Evolutionary conservation across 2,329 filamentous ascomycete species (phyloP).

Genomic region (Verticillium dahliae): DNA sequence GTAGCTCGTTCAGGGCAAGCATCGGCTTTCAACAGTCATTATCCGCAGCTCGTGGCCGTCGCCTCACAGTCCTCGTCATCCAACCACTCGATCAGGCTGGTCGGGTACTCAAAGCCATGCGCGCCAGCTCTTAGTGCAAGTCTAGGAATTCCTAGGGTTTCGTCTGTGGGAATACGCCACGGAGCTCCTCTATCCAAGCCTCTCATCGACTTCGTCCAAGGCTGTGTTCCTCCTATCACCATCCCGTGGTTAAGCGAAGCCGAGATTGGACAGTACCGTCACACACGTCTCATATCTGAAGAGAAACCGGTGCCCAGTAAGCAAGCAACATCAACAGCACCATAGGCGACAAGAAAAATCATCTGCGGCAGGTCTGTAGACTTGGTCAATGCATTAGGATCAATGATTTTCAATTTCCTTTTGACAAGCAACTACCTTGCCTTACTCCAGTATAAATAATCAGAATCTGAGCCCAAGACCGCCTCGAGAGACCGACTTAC

Average conservation of each 20-base stretch:
- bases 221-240: constrained; percentile 44
- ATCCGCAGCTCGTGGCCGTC: constrained; percentile 46
- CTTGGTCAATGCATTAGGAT: no score
- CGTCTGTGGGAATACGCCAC: constrained; percentile 53
- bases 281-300: constrained; percentile 14
- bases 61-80: constrained; percentile 35
- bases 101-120: constrained; percentile 55
- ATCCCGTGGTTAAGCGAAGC: constrained; percentile 42
- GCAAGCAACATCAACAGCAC: background rate
- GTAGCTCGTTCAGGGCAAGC: constrained; percentile 51
- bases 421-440: no score
- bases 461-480: no score
- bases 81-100: constrained; percentile 42
- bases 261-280: constrained; percentile 16
- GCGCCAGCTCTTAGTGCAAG: constrained; percentile 49
- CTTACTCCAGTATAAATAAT: no score
- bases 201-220: constrained; percentile 48
- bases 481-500: no score
- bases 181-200: constrained; percentile 50
- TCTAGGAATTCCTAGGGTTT: constrained; percentile 57
- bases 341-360: background rate
- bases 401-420: no score
- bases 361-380: background rate
- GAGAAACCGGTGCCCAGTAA: constrained; percentile 7
- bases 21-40: constrained; percentile 52